These are phyloP conservation scores for Schwanniomyces pseudopolymorphus DNA, from an alignment of 805 yeast species.

Conservation along the genomic window DNA sequence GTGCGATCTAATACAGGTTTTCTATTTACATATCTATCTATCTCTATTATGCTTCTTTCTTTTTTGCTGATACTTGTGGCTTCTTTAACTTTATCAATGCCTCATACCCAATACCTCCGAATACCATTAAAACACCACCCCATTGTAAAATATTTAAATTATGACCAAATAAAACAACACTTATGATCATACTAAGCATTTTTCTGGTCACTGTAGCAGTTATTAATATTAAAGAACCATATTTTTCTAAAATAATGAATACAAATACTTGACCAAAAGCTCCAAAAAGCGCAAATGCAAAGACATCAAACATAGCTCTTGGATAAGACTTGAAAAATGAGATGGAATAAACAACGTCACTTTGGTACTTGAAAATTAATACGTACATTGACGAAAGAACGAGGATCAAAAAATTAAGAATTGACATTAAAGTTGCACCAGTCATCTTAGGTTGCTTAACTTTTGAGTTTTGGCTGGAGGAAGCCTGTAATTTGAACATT, in stretches of 20 bases:
- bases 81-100: conserved; percentile 42
- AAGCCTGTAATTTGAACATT: conserved; percentile 51
- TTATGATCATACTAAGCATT: conserved; percentile 90
- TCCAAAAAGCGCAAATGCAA: conserved; percentile 73
- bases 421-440: conserved; percentile 87
- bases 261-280: conserved; percentile 94
- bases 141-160: conserved; percentile 62
- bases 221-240: conserved; percentile 81
- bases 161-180: conserved; percentile 89
- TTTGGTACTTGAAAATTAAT: conserved; percentile 34
- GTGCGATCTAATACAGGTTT: not conserved
- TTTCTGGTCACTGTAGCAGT: conserved; percentile 96
- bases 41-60: conserved; percentile 6
- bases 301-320: conserved; percentile 55
- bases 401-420: conserved; percentile 48
- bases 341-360: conserved; percentile 50
- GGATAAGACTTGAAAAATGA: conserved; percentile 54
- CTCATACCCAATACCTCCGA: conserved; percentile 83
- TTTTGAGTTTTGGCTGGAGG: conserved; percentile 7
- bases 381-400: conserved; percentile 52
- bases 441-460: conserved; percentile 42
- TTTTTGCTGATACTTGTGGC: not conserved
- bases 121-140: conserved; percentile 76
- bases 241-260: conserved; percentile 76
- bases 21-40: not conserved